Base-by-base conservation (phyloP, 2,329 filamentous ascomycete species). In the Claviceps maximensis region DNA sequence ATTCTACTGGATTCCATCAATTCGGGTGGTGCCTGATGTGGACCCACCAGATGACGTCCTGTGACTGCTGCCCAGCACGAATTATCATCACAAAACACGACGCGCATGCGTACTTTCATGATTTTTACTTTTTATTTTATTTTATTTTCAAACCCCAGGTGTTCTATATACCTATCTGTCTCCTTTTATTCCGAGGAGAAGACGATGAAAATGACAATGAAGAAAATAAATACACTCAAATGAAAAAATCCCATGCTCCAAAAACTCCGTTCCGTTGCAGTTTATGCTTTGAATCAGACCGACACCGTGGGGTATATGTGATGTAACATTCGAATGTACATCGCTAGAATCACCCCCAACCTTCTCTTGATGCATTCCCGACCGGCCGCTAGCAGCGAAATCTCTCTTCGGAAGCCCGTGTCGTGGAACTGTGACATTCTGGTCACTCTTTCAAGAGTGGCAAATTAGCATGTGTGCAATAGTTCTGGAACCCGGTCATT, bases 211-310 rank as follows among this genome's bases (percentile, higher is more conserved):
- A 47, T 42, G 19, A 44, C 19, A 51, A 51, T 13, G 40, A 50
- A 54, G 57, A 41, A 45, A 44, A 50, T 55, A 58, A 31, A 49
- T 56, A 60, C 58, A 57, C 47, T n/a, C n/a, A n/a, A n/a, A n/a
- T n/a, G n/a, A 55, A 57, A 54, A 57, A 58, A 56, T 33, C 23
- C n/a, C n/a, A 31, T 21, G 17, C 41, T 47, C 40, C 47, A 29
- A 27, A 54, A 51, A 52, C 27, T 52, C 52, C 10, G n/a, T 17
- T 27, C 50, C 41, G 47, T 50, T 53, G 47, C 40, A 54, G 13
- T 38, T 23, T 50, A 54, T 45, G 29, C 42, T 47, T 33, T n/a
- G 36, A 42, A 27, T 15, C 21, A n/a, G 15, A 12, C 36, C 21
- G 48, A 42, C 42, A 47, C 49, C 53, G 6, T 51, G 53, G 49